Conservation (phyloP, 345 rosid species). For the Angophora floribunda region DNA sequence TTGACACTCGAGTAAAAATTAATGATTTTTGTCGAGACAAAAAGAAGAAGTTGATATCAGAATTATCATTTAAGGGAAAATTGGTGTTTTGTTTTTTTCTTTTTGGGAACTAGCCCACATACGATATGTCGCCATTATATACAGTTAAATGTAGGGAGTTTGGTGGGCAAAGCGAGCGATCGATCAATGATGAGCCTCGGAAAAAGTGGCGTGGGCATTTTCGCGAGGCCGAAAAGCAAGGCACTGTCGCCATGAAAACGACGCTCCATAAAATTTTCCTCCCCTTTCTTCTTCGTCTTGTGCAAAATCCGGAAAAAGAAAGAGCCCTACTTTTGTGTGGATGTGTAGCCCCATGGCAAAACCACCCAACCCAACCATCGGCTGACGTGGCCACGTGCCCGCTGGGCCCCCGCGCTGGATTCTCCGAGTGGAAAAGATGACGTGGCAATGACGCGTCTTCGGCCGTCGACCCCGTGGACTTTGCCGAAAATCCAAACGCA, state of each 20-base stretch:
- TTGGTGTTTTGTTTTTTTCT: too few relatives aligned
- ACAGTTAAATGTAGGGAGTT: neutral
- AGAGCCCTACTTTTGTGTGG: neutral
- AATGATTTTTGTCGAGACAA: neutral
- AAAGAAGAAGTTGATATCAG: fast-evolving
- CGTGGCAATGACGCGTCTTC: neutral
- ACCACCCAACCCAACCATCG: neutral
- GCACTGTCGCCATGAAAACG: neutral
- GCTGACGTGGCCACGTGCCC: constrained; percentile 36
- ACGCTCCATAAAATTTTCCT: neutral
- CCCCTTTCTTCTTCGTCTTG: too few relatives aligned
- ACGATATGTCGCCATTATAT: neutral
- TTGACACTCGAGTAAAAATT: fast-evolving
- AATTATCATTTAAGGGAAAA: too few relatives aligned
- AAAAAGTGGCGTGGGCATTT: neutral
- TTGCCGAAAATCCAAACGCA: neutral
- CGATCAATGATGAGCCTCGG: neutral
- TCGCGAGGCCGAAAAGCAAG: neutral
- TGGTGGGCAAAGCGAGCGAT: neutral
- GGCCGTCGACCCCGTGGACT: neutral
- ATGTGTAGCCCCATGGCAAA: neutral
- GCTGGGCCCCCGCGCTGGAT: constrained; percentile 8
- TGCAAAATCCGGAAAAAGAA: neutral
- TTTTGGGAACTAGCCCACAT: neutral
- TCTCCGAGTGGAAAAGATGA: neutral